Percentiles rank a stretch among this genome's conserved stretches.
Evolutionary conservation across 805 yeast species (phyloP).

Genomic region (Sugiyamaella smithiae): DNA sequence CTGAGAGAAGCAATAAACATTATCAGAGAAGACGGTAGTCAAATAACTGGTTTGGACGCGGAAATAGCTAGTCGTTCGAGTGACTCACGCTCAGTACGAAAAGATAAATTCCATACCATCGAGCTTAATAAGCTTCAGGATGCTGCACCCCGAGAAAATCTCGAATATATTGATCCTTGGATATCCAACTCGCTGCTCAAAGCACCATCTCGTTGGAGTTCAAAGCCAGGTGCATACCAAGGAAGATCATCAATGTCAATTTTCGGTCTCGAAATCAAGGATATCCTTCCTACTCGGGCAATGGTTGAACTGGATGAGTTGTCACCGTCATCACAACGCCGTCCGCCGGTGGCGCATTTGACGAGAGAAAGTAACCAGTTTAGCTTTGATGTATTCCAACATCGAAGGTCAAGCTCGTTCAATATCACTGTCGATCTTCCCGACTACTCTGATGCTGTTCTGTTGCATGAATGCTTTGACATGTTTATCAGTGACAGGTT

Average conservation of each 20-base stretch:
- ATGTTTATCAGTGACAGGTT: constrained; percentile 23
- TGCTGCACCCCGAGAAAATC: too few species aligned
- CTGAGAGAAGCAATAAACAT: constrained; percentile 7
- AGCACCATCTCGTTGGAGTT: background rate
- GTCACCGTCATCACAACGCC: background rate
- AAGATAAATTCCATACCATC: too few species aligned
- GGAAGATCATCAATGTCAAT: constrained; percentile 13
- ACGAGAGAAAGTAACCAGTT: background rate
- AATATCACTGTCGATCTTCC: constrained; percentile 18
- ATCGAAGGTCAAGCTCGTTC: background rate
- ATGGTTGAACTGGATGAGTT: background rate
- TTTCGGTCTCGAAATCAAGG: constrained; percentile 19
- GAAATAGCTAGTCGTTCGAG: too few species aligned
- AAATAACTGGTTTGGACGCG: too few species aligned
- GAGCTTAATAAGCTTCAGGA: too few species aligned
- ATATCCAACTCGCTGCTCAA: background rate
- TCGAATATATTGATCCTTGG: background rate
- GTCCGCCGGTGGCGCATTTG: background rate
- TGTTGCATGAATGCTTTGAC: constrained; percentile 15
- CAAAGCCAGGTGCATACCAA: background rate
- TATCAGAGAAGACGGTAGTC: too few species aligned
- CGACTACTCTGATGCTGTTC: constrained; percentile 15
- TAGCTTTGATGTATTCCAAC: background rate
- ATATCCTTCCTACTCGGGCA: constrained; percentile 8
- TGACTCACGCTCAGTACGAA: too few species aligned